phyloP scores from a whole-genome alignment of 805 yeast genomes.

The Ascoidea tarda region DNA sequence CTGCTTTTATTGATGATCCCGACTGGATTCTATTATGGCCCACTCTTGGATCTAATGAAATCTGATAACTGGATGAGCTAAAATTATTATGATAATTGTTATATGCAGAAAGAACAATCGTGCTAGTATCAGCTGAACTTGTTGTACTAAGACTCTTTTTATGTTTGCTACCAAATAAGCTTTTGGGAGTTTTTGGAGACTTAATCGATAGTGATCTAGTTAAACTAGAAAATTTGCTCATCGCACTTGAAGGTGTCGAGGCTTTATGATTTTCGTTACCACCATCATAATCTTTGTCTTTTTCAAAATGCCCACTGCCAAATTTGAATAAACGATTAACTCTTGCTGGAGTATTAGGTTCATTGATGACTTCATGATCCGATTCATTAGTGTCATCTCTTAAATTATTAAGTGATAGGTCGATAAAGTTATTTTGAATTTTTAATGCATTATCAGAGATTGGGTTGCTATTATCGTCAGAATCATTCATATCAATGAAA shows the following conservation, averaged over 20 bases:
- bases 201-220: slow-evolving; percentile 21
- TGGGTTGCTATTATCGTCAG: background rate
- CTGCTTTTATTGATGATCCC: background rate
- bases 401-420: background rate
- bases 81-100: background rate
- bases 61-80: background rate
- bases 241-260: slow-evolving; percentile 4
- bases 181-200: slow-evolving; percentile 16
- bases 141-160: too few relatives aligned
- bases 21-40: background rate
- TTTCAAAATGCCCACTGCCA: too few relatives aligned
- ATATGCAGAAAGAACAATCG: background rate
- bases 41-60: background rate
- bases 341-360: background rate
- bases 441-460: too few relatives aligned
- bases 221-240: slow-evolving; percentile 9
- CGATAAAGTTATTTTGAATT: too few relatives aligned
- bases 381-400: background rate
- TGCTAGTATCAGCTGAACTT: too few relatives aligned
- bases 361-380: too few relatives aligned
- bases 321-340: too few relatives aligned
- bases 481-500: background rate
- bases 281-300: slow-evolving; percentile 1
- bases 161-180: slow-evolving; percentile 13
- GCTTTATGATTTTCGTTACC: background rate